Percentiles rank a stretch among this genome's conserved stretches.
phyloP scores from a whole-genome alignment of 2,329 filamentous ascomycete species.

The Aschersonia sp. region DNA sequence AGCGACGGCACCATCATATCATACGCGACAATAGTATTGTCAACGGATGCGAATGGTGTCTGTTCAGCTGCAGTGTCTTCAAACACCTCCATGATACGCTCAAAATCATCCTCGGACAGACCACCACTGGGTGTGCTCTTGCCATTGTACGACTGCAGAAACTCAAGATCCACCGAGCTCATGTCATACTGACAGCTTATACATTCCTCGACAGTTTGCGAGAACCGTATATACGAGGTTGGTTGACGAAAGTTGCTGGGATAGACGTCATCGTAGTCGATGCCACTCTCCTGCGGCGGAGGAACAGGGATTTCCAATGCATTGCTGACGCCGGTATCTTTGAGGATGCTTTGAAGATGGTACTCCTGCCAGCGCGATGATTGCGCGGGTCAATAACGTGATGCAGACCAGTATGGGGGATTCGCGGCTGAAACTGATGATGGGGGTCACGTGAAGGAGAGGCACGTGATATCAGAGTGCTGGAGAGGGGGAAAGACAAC shows the following conservation, averaged over 20 bases:
- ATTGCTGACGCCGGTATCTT: conserved; percentile 37
- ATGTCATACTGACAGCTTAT: conserved; percentile 87
- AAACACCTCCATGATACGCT: conserved; percentile 87
- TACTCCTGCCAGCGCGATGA: conserved; percentile 51
- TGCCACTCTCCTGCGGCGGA: conserved; percentile 45
- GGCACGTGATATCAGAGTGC: conserved; percentile 32
- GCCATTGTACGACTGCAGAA: conserved; percentile 70
- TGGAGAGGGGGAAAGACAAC: conserved; percentile 11
- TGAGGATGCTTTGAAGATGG: conserved; percentile 75
- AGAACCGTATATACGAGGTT: conserved; percentile 91
- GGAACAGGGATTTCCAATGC: conserved; percentile 52
- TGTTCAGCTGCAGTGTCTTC: conserved; percentile 74
- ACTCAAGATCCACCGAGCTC: conserved; percentile 77
- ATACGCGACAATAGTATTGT: conserved; percentile 70
- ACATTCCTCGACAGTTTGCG: conserved; percentile 93
- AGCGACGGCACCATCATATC: conserved; percentile 61
- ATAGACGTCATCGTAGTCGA: conserved; percentile 86
- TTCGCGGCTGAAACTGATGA: background rate
- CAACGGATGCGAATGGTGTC: conserved; percentile 78
- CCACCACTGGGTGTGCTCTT: conserved; percentile 49
- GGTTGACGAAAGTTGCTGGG: conserved; percentile 67
- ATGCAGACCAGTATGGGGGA: background rate
- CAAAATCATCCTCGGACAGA: conserved; percentile 83
- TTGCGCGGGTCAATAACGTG: too few species aligned
- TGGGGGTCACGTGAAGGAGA: conserved; percentile 23